phyloP scores from a whole-genome alignment of 2,329 filamentous ascomycete genomes.

The Alternaria dauci region DNA sequence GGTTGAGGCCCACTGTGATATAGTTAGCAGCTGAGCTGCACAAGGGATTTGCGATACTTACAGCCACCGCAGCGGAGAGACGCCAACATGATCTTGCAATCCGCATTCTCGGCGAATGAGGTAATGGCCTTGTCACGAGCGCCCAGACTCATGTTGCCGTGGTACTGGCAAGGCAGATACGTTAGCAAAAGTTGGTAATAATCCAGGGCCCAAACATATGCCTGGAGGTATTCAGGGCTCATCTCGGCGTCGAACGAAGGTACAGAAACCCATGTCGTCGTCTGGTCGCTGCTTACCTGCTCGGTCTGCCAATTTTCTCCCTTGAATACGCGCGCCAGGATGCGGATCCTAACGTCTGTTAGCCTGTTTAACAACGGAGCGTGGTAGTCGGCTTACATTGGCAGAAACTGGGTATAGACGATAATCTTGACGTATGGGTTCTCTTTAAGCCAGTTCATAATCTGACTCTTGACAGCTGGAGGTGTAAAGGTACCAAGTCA shows the following conservation, averaged over 20 bases:
- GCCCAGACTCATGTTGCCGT: constrained; percentile 58
- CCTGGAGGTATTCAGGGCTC: background rate
- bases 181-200: constrained; percentile 13
- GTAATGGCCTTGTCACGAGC: constrained; percentile 58
- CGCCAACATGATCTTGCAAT: constrained; percentile 61
- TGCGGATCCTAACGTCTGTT: constrained; percentile 49
- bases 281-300: constrained; percentile 40
- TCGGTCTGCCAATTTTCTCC: constrained; percentile 59
- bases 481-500: background rate
- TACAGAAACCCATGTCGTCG: background rate
- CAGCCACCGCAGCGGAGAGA: constrained; percentile 65
- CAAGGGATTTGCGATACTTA: constrained; percentile 16
- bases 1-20: constrained; percentile 60
- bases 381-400: constrained; percentile 49
- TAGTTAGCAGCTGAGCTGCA: constrained; percentile 1
- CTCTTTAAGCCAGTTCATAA: constrained; percentile 56
- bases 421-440: constrained; percentile 64
- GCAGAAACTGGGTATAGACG: constrained; percentile 67
- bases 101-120: constrained; percentile 54
- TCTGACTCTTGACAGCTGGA: constrained; percentile 53
- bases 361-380: background rate
- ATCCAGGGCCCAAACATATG: background rate
- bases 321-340: constrained; percentile 61
- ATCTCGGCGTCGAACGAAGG: background rate
- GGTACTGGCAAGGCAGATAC: constrained; percentile 43